A percentile compares a stretch with the other conserved stretches of the same genome.
These are phyloP conservation scores for Saccharomycopsis babjevae DNA, from an alignment of 805 yeast species.

Conservation along the genomic window DNA sequence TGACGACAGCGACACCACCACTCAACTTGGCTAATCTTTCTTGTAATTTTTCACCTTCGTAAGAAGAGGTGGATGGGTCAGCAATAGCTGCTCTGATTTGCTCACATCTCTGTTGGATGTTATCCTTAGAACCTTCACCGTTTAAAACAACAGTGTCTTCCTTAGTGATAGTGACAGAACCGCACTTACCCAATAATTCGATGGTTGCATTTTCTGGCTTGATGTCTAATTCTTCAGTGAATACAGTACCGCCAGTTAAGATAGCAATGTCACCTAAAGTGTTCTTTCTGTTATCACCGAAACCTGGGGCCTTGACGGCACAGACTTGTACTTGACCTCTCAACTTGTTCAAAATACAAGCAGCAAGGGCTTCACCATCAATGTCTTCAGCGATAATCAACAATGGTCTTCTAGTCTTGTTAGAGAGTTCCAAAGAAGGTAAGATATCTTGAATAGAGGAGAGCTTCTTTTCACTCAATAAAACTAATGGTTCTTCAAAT, in stretches of 20 bases:
- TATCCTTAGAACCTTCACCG: conserved; percentile 82
- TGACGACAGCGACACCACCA: conserved; percentile 97
- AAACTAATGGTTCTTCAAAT: conserved; percentile 83
- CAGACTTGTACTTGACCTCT: conserved; percentile 98
- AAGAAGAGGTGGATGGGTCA: conserved; percentile 63
- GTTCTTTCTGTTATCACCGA: conserved; percentile 97
- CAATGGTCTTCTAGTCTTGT: conserved; percentile 87
- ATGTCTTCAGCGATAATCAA: conserved; percentile 90
- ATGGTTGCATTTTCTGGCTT: conserved; percentile 91
- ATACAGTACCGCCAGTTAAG: conserved; percentile 80
- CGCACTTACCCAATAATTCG: conserved; percentile 84
- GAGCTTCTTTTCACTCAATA: conserved; percentile 88
- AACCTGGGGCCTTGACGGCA: conserved; percentile 97
- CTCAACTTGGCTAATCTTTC: conserved; percentile 95
- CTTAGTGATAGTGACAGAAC: conserved; percentile 85
- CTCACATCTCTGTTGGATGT: conserved; percentile 78
- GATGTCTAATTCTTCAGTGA: conserved; percentile 86
- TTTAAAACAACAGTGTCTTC: conserved; percentile 91
- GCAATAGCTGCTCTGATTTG: conserved; percentile 79
- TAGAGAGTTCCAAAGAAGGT: conserved; percentile 88
- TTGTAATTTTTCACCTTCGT: conserved; percentile 94
- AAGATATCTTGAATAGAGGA: conserved; percentile 82
- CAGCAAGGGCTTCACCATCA: conserved; percentile 98
- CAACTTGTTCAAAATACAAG: conserved; percentile 91
- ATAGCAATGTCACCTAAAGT: conserved; percentile 92